phyloP scores from a whole-genome alignment of 2,329 filamentous ascomycete genomes.

The Microdochium bolleyi region DNA sequence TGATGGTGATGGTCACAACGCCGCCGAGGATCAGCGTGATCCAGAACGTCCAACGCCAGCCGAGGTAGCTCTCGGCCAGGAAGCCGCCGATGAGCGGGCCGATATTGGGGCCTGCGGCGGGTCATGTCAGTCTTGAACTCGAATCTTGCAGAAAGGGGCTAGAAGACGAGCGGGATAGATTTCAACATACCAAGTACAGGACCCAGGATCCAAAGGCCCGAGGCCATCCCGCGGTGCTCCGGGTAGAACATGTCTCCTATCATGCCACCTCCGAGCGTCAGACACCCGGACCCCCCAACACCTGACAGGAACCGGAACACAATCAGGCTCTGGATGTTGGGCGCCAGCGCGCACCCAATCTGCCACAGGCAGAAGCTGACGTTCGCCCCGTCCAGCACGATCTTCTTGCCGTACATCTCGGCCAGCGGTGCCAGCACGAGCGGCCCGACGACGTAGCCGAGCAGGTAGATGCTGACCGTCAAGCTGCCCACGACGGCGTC shows the following conservation, averaged over 20 bases:
- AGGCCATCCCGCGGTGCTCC: conserved; percentile 35
- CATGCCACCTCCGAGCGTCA: conserved; percentile 47
- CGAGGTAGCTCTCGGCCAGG: conserved; percentile 33
- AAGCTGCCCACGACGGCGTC: conserved; percentile 37
- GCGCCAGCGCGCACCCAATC: conserved; percentile 56
- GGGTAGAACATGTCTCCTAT: conserved; percentile 46
- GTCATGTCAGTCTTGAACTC: too few relatives aligned
- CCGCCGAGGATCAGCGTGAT: conserved; percentile 38
- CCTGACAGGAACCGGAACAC: conserved; percentile 53
- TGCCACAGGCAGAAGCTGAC: conserved; percentile 54
- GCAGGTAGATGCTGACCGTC: conserved; percentile 53
- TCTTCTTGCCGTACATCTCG: conserved; percentile 56
- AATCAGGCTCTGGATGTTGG: conserved; percentile 43
- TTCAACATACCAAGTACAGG: conserved; percentile 31
- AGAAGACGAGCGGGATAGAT: too few relatives aligned
- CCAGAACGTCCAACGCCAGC: conserved; percentile 47
- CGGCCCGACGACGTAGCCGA: conserved; percentile 51
- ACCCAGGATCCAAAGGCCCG: conserved; percentile 40
- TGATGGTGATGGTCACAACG: conserved; percentile 24
- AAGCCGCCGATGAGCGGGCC: conserved; percentile 42
- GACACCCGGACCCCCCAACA: conserved; percentile 44
- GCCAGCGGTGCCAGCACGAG: conserved; percentile 49
- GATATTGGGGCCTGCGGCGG: conserved; percentile 26
- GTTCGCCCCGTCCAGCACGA: conserved; percentile 49
- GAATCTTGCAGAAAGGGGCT: too few relatives aligned